phyloP scores from a whole-genome alignment of 73 alveolate species.

The Breviolum minutum region DNA sequence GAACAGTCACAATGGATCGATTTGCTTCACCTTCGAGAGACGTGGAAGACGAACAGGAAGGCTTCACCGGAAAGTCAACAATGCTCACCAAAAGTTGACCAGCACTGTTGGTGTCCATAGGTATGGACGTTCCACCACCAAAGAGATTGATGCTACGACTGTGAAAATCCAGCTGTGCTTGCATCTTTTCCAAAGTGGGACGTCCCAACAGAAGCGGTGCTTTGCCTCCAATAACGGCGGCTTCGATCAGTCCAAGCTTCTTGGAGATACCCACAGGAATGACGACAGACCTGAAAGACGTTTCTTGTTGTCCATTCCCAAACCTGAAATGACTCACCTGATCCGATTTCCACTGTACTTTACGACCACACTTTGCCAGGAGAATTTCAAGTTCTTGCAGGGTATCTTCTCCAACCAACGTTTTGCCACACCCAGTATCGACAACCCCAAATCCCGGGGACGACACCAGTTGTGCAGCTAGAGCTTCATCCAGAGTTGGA shows the following conservation, averaged over 20 bases:
- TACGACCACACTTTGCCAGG: too few relatives aligned
- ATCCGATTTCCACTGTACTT: too few relatives aligned
- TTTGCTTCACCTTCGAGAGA: too few relatives aligned
- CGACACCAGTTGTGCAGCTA: too few relatives aligned
- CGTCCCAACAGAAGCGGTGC: not conserved
- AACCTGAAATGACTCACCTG: too few relatives aligned
- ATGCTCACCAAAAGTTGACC: not conserved
- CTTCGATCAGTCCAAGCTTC: constrained; percentile 4
- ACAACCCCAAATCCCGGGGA: too few relatives aligned
- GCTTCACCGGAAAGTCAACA: not conserved
- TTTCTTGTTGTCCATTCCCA: constrained; percentile 5
- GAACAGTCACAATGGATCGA: too few relatives aligned
- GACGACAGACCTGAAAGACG: not conserved
- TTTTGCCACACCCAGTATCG: too few relatives aligned
- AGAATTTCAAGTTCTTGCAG: too few relatives aligned
- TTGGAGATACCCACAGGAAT: constrained; percentile 13
- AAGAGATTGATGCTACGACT: not conserved
- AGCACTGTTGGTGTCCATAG: constrained; percentile 2
- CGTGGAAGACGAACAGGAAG: too few relatives aligned
- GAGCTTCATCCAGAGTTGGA: too few relatives aligned
- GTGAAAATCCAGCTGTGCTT: not conserved
- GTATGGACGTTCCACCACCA: not conserved
- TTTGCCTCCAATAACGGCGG: constrained; percentile 1
- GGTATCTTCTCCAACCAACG: too few relatives aligned
- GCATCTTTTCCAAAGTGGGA: not conserved